A percentile compares a stretch with the other conserved stretches of the same genome.
phyloP scores from a whole-genome alignment of 106 monocot genomes.

The Apostasia shenzhenica region DNA sequence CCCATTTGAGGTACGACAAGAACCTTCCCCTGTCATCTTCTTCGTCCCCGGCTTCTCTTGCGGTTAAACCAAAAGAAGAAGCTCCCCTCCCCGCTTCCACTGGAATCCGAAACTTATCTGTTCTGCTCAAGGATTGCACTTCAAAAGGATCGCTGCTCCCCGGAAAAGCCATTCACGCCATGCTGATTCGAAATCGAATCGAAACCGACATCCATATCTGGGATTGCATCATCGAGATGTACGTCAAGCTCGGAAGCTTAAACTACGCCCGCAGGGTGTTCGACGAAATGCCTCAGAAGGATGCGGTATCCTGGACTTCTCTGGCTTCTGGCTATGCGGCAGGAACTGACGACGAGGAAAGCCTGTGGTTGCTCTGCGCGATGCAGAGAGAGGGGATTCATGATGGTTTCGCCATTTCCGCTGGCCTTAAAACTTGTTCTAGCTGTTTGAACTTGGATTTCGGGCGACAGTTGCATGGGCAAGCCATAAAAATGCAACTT shows the following conservation, averaged over 20 bases:
- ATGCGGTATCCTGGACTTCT: conserved; percentile 29
- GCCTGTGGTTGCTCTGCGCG: conserved; percentile 20
- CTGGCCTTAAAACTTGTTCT: conserved; percentile 18
- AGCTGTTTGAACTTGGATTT: conserved; percentile 6
- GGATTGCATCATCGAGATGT: conserved; percentile 23
- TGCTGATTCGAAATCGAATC: conserved; percentile 3
- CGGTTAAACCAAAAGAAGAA: not conserved
- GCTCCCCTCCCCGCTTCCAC: not conserved
- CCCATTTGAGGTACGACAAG: too few species aligned
- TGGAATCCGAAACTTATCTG: conserved; percentile 8
- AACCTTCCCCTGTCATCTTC: too few species aligned
- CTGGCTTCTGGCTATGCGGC: conserved; percentile 11
- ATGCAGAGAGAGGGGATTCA: conserved; percentile 17
- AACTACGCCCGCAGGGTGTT: conserved; percentile 13
- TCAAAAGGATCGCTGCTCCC: conserved; percentile 1
- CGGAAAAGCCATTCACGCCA: conserved; percentile 20
- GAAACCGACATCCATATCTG: conserved; percentile 26
- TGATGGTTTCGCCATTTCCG: conserved; percentile 19
- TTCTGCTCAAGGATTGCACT: conserved; percentile 16
- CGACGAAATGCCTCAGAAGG: conserved; percentile 26
- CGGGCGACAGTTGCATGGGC: conserved; percentile 20
- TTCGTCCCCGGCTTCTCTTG: not conserved
- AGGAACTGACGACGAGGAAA: conserved; percentile 8
- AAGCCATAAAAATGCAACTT: conserved; percentile 17
- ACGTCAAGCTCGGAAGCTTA: conserved; percentile 14